Base-by-base conservation (phyloP, 768 basidiomycete species). In the Psilocybe cyanescens region DNA sequence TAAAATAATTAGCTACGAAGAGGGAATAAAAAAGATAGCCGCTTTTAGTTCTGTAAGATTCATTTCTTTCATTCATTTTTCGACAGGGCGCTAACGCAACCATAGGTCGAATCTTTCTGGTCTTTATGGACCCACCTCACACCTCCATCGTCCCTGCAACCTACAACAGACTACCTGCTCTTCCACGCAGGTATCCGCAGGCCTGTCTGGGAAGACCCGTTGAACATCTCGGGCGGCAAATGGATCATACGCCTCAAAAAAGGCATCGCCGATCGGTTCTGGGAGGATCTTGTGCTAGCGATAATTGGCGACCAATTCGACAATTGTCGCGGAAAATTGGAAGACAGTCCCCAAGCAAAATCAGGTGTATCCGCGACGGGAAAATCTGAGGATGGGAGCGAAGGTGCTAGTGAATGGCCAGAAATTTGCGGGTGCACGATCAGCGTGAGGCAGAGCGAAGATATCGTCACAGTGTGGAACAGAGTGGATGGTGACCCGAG, bases 341-440 rank as follows among this genome's bases (percentile, higher is more conserved):
- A 64, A 17, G 59, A 50, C 19, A 66, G 50, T 29, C 52, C 60
- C 16, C 72, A 76, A 67, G 79, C 74, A 61, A 60, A 64, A 59
- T 72, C 46, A 57, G 73, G 68, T 30, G 70, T 68, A 57, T 67
- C 74, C 58, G 62, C 54, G 11, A 71, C 62, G 2, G 74, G 71
- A 12, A 74, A 68, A 53, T 73, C 73, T 67, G 82, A 80, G 48
- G 77, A 80, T 44, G 78, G 77, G 16, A 75, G 74, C 37, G 79
- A 79, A 16, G 74, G 74, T 33, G 75, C 67, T 3, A 75, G 73
- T 28, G 85, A 87, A 30, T 86, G 83, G 82, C 90, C 90, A 17
- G 91, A 94, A 72, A 94, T 99, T 35, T 95, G 95, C 69, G 97
- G 96, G 45, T 95, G 94, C 72, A 98, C 96, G 31, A 90, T 99